phyloP scores from a whole-genome alignment of 2,329 filamentous ascomycete genomes.

The Aspergillus caelatus region DNA sequence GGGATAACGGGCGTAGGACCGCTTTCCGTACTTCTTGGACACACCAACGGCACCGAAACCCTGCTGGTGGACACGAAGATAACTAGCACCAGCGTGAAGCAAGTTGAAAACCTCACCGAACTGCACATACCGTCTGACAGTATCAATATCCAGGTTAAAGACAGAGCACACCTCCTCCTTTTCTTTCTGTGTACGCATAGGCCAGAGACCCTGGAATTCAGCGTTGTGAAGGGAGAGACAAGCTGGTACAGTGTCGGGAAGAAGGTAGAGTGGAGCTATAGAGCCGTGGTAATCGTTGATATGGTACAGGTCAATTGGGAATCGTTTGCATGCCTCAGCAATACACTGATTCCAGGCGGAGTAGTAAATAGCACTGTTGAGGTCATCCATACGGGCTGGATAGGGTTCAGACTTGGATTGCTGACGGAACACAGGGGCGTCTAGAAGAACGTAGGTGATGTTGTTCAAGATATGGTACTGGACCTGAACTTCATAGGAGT shows the following conservation, averaged over 20 bases:
- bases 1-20: slow-evolving; percentile 68
- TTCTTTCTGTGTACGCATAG: slow-evolving; percentile 65
- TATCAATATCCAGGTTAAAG: slow-evolving; percentile 63
- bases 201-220: slow-evolving; percentile 71
- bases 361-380: slow-evolving; percentile 69
- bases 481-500: slow-evolving; percentile 63
- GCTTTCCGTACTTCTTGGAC: slow-evolving; percentile 70
- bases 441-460: slow-evolving; percentile 69
- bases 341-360: slow-evolving; percentile 73
- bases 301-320: slow-evolving; percentile 66
- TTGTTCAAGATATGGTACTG: slow-evolving; percentile 67
- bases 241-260: slow-evolving; percentile 64
- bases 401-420: slow-evolving; percentile 67
- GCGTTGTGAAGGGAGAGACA: slow-evolving; percentile 70
- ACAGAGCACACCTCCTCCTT: slow-evolving; percentile 66
- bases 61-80: slow-evolving; percentile 67
- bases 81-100: slow-evolving; percentile 66
- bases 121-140: slow-evolving; percentile 64
- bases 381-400: slow-evolving; percentile 69
- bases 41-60: slow-evolving; percentile 71
- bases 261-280: slow-evolving; percentile 65
- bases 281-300: slow-evolving; percentile 69
- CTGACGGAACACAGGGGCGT: slow-evolving; percentile 67
- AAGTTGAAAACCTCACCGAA: slow-evolving; percentile 72
- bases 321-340: slow-evolving; percentile 63